Conservation (phyloP, 2,329 filamentous ascomycete genomes). For the Ustulina deusta region DNA sequence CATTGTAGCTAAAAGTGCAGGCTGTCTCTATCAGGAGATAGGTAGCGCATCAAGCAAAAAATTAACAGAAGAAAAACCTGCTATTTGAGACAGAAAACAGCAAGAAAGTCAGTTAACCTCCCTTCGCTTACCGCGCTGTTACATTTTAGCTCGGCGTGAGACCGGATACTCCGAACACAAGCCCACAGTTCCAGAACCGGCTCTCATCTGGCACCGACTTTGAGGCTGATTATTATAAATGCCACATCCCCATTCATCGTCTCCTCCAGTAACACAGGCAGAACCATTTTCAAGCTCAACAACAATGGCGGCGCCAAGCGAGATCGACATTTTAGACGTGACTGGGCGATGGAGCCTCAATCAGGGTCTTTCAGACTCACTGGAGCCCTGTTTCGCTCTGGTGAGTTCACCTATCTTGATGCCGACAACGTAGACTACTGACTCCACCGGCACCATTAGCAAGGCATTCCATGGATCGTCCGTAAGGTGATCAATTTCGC, state of each 20-base stretch:
- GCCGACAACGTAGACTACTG: background rate
- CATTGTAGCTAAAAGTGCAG: no score
- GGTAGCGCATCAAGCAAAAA: no score
- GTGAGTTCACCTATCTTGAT: background rate
- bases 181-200: no score
- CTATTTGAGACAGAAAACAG: no score
- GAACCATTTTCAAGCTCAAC: background rate
- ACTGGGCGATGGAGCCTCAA: constrained; percentile 6
- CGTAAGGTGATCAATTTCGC: constrained; percentile 14
- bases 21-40: no score
- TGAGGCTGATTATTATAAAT: background rate
- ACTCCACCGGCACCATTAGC: background rate
- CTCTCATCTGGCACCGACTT: no score
- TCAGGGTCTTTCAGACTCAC: background rate
- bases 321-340: constrained; percentile 1
- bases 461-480: constrained; percentile 13
- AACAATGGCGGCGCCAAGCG: constrained; percentile 5
- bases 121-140: no score
- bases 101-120: no score
- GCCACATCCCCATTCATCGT: background rate
- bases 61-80: no score
- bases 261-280: background rate
- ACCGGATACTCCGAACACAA: no score
- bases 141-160: no score
- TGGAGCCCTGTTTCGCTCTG: constrained; percentile 1